phyloP scores from a whole-genome alignment of 768 basidiomycete species.

The Xerocomellus chrysenteron region DNA sequence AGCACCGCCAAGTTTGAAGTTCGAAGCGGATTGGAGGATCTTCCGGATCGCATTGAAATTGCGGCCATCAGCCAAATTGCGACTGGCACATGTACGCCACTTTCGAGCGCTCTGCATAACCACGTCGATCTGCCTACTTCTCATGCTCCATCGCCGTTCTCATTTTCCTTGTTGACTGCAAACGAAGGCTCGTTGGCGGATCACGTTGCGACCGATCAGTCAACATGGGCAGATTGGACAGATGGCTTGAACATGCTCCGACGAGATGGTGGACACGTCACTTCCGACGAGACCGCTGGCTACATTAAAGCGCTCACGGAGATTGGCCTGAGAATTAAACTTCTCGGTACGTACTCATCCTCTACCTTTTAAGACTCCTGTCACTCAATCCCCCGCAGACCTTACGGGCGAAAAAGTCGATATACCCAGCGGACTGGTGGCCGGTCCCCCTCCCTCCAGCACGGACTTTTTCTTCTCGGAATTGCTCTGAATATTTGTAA shows the following conservation, averaged over 20 bases:
- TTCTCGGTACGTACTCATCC: slow-evolving; percentile 58
- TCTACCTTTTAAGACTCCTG: background rate
- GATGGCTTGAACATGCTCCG: slow-evolving; percentile 89
- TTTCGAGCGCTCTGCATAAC: slow-evolving; percentile 62
- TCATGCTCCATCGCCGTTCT: slow-evolving; percentile 62
- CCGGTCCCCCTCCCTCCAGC: slow-evolving; percentile 78
- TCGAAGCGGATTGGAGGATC: slow-evolving; percentile 79
- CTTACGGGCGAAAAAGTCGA: slow-evolving; percentile 87
- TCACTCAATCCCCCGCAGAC: slow-evolving; percentile 44
- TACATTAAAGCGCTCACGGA: slow-evolving; percentile 87
- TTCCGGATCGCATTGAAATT: slow-evolving; percentile 84
- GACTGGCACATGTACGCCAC: slow-evolving; percentile 69
- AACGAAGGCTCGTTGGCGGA: slow-evolving; percentile 75
- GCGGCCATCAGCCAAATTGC: slow-evolving; percentile 77
- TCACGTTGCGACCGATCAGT: slow-evolving; percentile 73
- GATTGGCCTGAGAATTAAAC: slow-evolving; percentile 88
- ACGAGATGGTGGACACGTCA: slow-evolving; percentile 76
- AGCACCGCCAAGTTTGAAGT: slow-evolving; percentile 77
- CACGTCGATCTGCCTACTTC: slow-evolving; percentile 58
- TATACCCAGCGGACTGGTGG: slow-evolving; percentile 74
- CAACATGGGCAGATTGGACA: slow-evolving; percentile 91
- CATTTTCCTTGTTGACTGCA: slow-evolving; percentile 72
- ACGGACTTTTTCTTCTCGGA: slow-evolving; percentile 89
- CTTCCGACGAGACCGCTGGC: slow-evolving; percentile 81
- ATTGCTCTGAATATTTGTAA: slow-evolving; percentile 30